These are phyloP conservation scores for Candida mattraensis DNA, from an alignment of 805 yeast species.

Conservation along the genomic window DNA sequence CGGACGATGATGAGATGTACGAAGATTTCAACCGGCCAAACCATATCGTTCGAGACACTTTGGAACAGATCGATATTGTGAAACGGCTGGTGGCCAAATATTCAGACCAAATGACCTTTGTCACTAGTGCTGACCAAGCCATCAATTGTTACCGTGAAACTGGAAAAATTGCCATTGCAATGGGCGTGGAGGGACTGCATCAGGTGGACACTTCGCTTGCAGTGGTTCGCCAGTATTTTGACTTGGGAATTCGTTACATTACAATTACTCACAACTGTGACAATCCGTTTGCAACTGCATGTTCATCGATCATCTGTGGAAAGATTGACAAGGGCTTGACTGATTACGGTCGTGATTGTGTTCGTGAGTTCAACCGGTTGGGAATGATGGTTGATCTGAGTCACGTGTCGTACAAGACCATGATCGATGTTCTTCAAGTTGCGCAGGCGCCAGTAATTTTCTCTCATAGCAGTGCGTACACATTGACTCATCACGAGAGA, in stretches of 20 bases:
- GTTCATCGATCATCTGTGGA: conserved; percentile 47
- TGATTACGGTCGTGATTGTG: conserved; percentile 41
- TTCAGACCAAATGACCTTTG: conserved; percentile 40
- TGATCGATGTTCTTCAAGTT: conserved; percentile 42
- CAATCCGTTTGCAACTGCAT: conserved; percentile 58
- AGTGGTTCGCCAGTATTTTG: conserved; percentile 48
- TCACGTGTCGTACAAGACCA: conserved; percentile 49
- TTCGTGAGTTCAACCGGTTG: conserved; percentile 50
- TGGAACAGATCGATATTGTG: conserved; percentile 54
- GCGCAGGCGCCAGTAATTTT: conserved; percentile 49
- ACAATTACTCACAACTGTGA: conserved; percentile 58
- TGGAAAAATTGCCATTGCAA: conserved; percentile 43
- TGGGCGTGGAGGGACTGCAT: conserved; percentile 57
- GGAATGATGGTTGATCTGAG: conserved; percentile 55
- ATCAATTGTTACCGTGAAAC: conserved; percentile 31
- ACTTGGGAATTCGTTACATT: conserved; percentile 52
- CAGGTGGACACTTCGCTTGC: conserved; percentile 51
- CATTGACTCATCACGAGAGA: conserved; percentile 41
- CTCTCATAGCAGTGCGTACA: conserved; percentile 48
- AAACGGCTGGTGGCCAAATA: conserved; percentile 44
- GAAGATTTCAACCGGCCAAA: conserved; percentile 46
- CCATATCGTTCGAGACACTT: conserved; percentile 49
- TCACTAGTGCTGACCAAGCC: conserved; percentile 42
- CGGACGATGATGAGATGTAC: conserved; percentile 38
- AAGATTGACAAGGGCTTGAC: conserved; percentile 45